phyloP scores from a whole-genome alignment of 805 yeast species.

The Wickerhamiella hasegawae region DNA sequence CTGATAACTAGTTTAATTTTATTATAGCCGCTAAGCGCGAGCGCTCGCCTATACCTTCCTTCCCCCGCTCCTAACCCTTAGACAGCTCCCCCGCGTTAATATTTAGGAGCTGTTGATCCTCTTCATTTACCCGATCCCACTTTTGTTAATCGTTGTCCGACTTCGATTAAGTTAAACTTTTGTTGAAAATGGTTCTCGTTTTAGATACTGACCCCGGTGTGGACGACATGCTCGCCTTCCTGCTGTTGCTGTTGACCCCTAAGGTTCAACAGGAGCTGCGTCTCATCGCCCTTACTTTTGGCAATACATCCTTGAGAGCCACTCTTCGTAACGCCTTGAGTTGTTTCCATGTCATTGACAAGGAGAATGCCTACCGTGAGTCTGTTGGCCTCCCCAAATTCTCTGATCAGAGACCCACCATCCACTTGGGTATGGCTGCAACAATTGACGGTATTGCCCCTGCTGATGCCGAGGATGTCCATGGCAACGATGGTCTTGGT shows the following conservation, averaged over 20 bases:
- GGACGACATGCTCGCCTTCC: conserved; percentile 26
- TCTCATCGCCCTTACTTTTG: conserved; percentile 24
- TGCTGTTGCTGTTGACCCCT: conserved; percentile 22
- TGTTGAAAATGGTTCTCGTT: conserved; percentile 15
- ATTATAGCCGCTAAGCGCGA: too few relatives aligned
- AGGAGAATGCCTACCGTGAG: conserved; percentile 18
- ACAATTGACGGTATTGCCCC: conserved; percentile 18
- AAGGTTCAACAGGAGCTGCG: conserved; percentile 15
- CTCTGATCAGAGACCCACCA: conserved; percentile 19
- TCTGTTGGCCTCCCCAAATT: conserved; percentile 11
- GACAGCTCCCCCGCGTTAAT: too few relatives aligned
- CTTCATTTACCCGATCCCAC: too few relatives aligned
- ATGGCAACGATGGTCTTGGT: conserved; percentile 28
- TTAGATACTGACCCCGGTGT: conserved; percentile 30
- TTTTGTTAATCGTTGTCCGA: too few relatives aligned
- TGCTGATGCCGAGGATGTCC: conserved; percentile 25
- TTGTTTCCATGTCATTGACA: conserved; percentile 21
- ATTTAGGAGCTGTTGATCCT: too few relatives aligned
- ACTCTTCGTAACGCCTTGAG: conserved; percentile 24
- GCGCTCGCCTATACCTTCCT: too few relatives aligned
- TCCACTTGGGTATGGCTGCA: conserved; percentile 21
- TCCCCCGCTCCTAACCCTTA: too few relatives aligned
- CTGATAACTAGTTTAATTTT: too few relatives aligned
- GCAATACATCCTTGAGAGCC: conserved; percentile 22
- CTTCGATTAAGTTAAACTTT: too few relatives aligned